Evolutionary conservation across 805 yeast species (phyloP), one percentile per base, ranked within the genome.

Genomic region (Zygoascus bituminiphila): DNA sequence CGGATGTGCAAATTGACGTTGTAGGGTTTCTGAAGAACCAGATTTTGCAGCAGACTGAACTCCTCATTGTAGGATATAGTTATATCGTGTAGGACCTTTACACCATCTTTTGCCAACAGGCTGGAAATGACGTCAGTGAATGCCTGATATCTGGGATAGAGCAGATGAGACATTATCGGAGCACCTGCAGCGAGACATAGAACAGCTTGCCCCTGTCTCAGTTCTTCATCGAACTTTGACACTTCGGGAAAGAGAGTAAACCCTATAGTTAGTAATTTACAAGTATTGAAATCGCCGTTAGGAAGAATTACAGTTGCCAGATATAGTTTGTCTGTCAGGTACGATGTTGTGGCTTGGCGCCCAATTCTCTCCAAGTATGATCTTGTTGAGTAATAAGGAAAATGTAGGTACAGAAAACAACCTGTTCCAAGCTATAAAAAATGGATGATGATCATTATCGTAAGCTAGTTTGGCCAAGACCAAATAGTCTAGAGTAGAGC

Each of bases 241-340:
- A 85, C 96, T 63, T 89, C 97, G 0, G 97, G 97, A 55, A 88
- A 88, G 7, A 85, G 54, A 0, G 81, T 79, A 0, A 88, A 56
- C 86, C 94, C 81, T 54, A 77, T 22, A 23, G 68, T 70, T n/a
- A 56, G 60, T 31, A 62, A 71, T 33, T 10, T 23, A 37, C 29
- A 38, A 52, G 17, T 52, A 56, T n/a, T n/a, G n/a, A 4, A 29
- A 7, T 3, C n/a, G 10, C 29, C 4, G 10, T 5, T 15, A 29
- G n/a, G 33, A 15, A 7, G 4, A 4, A 12, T 29, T 29, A 29
- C 33, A 29, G 33, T 47, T 36, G 12, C 31, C 44, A 4, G 31
- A 76, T 29, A 79, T 60, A 53, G 15, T 12, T 4, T 29, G 33
- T 29, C 7, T n/a, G n/a, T n/a, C 33, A 29, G 33, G 74, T 57